phyloP scores from a whole-genome alignment of 805 yeast genomes.

The Lachancea quebecensis region DNA sequence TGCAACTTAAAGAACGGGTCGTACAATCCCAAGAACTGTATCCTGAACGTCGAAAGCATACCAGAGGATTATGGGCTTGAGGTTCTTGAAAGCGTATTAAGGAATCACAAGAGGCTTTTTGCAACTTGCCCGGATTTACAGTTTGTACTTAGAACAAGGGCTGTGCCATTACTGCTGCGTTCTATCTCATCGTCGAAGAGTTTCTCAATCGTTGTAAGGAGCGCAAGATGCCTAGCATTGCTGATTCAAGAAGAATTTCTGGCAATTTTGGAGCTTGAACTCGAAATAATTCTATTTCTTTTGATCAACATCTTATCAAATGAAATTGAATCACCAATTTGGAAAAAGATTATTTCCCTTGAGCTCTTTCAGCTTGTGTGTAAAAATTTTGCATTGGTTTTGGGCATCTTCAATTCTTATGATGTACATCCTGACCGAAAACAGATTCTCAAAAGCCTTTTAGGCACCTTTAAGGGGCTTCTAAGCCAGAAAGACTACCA shows the following conservation, averaged over 20 bases:
- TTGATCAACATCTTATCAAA: constrained; percentile 64
- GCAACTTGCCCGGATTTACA: constrained; percentile 56
- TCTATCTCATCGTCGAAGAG: constrained; percentile 46
- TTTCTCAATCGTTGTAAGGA: constrained; percentile 68
- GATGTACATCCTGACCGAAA: constrained; percentile 54
- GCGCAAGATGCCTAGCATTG: constrained; percentile 61
- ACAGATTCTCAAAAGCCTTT: constrained; percentile 51
- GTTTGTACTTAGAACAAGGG: constrained; percentile 54
- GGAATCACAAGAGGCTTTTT: constrained; percentile 55
- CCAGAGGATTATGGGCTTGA: constrained; percentile 72
- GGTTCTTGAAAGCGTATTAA: constrained; percentile 69
- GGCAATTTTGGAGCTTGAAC: constrained; percentile 58
- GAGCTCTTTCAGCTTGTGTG: constrained; percentile 64
- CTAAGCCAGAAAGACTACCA: constrained; percentile 27
- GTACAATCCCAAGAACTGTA: constrained; percentile 44
- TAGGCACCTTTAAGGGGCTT: constrained; percentile 37
- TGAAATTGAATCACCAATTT: constrained; percentile 47
- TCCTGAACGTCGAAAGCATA: constrained; percentile 45
- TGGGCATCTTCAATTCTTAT: constrained; percentile 50
- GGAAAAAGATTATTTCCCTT: constrained; percentile 70
- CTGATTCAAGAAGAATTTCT: constrained; percentile 55
- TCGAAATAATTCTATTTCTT: constrained; percentile 72
- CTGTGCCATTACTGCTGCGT: constrained; percentile 71
- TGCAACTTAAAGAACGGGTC: constrained; percentile 51
- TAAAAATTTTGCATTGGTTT: constrained; percentile 46